Evolutionary conservation across 306 rosid species (phyloP).

Genomic region (Geum urbanum): DNA sequence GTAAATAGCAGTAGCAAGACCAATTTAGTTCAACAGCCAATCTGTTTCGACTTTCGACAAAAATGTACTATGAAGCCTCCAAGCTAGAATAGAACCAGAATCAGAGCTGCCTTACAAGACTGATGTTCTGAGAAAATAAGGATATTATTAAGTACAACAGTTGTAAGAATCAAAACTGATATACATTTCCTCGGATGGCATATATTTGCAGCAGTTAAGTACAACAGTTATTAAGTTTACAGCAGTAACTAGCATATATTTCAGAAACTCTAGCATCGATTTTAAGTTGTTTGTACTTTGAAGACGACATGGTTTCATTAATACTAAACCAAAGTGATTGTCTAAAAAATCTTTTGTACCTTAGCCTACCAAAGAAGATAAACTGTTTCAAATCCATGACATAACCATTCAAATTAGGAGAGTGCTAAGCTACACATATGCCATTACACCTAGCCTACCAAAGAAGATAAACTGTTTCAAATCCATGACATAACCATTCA

Average conservation of each 20-base stretch:
- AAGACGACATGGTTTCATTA: no score
- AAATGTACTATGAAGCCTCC: neutral
- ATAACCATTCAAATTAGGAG: no score
- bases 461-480: no score
- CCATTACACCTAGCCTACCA: no score
- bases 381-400: no score
- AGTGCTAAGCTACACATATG: no score
- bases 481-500: no score
- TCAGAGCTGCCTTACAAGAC: neutral
- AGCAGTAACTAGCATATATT: constrained; percentile 31
- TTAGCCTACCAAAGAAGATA: no score
- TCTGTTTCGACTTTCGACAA: neutral
- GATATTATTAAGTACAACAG: constrained; percentile 3
- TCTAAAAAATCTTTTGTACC: no score
- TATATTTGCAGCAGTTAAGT: no score
- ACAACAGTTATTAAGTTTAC: constrained; percentile 17
- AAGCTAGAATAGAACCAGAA: neutral
- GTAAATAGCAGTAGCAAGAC: neutral
- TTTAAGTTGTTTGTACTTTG: constrained; percentile 23
- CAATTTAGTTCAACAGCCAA: neutral
- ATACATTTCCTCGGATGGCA: constrained; percentile 31
- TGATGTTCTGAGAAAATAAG: neutral
- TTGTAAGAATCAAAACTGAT: constrained; percentile 31
- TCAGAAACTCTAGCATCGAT: constrained; percentile 31
- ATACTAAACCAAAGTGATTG: no score